Evolutionary conservation across 495 filamentous ascomycete genomes (phyloP).

Genomic region (Neurospora sublineolata): DNA sequence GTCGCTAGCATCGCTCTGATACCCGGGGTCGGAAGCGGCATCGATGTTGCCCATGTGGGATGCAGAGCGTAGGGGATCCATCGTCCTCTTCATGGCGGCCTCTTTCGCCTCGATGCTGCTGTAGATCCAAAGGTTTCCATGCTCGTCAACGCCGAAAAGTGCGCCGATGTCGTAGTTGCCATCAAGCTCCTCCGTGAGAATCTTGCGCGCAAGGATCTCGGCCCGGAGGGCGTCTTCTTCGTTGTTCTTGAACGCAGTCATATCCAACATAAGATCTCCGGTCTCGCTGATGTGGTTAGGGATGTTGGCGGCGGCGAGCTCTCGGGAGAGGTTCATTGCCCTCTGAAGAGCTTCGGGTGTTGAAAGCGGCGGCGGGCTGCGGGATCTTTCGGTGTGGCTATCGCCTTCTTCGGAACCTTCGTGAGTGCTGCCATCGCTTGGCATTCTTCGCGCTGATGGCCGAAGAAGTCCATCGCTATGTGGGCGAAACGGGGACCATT

Average conservation of each 20-base stretch:
- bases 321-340: constrained; percentile 75
- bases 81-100: constrained; percentile 40
- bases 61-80: constrained; percentile 31
- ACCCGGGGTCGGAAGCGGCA: constrained; percentile 82
- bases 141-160: constrained; percentile 86
- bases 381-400: constrained; percentile 43
- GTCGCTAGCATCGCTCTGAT: constrained; percentile 64
- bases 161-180: constrained; percentile 94
- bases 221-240: constrained; percentile 86
- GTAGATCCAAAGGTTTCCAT: constrained; percentile 97
- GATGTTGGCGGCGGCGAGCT: constrained; percentile 81
- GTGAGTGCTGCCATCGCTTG: constrained; percentile 35
- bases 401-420: constrained; percentile 25
- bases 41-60: constrained; percentile 47
- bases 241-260: constrained; percentile 90
- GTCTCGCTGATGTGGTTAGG: constrained; percentile 80
- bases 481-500: constrained; percentile 30
- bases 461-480: constrained; percentile 36
- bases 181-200: constrained; percentile 87
- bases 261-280: constrained; percentile 96
- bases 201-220: constrained; percentile 87
- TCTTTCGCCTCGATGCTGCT: constrained; percentile 94
- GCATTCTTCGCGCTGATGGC: constrained; percentile 20
- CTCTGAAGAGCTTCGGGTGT: constrained; percentile 67
- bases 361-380: constrained; percentile 68